phyloP scores from a whole-genome alignment of 768 basidiomycete species.

The Tricholoma flavovirens region DNA sequence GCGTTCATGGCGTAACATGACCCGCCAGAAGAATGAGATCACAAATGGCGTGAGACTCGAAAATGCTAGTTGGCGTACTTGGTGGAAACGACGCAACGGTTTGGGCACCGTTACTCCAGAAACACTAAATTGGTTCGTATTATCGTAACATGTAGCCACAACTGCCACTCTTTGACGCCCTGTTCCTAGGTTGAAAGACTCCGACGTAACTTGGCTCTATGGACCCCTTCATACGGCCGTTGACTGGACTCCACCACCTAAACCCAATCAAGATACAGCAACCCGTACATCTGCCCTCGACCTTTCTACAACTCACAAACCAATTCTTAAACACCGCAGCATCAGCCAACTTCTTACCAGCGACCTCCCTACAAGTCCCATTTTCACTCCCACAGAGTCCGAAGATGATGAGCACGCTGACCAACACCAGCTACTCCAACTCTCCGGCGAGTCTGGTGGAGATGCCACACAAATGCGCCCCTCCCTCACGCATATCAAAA shows the following conservation, averaged over 20 bases:
- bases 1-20: constrained; percentile 98
- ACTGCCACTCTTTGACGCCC: constrained; percentile 7
- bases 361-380: constrained; percentile 56
- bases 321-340: constrained; percentile 94
- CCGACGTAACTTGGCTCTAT: constrained; percentile 98
- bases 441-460: constrained; percentile 9
- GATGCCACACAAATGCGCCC: constrained; percentile 39
- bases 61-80: constrained; percentile 98
- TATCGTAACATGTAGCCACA: constrained; percentile 4
- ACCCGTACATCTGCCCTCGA: constrained; percentile 39
- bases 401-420: constrained; percentile 34
- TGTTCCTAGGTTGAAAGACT: constrained; percentile 87
- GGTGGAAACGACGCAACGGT: constrained; percentile 99
- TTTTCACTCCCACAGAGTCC: constrained; percentile 56
- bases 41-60: constrained; percentile 91
- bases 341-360: constrained; percentile 84
- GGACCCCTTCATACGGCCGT: constrained; percentile 94
- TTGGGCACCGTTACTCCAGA: constrained; percentile 94
- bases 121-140: constrained; percentile 90
- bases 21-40: constrained; percentile 96
- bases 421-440: constrained; percentile 1
- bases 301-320: constrained; percentile 54
- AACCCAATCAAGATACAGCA: constrained; percentile 34
- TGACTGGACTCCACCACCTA: constrained; percentile 57
- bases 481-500: constrained; percentile 73